Base-by-base conservation (phyloP, 345 rosid genomes). In the Euphorbia pulcherrima region DNA sequence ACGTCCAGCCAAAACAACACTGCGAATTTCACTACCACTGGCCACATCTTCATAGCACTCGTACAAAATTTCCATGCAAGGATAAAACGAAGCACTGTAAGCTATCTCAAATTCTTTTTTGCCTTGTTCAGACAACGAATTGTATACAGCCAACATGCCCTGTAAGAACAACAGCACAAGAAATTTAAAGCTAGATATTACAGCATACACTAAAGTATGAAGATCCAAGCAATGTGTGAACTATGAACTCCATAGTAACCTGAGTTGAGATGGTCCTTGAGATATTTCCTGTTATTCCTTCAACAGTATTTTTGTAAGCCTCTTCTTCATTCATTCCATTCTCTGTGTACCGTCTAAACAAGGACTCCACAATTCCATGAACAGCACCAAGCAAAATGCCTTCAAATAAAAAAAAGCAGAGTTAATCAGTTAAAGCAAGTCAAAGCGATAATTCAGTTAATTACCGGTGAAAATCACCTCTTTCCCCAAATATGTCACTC, bases 401-500 rank as follows among this genome's bases (percentile, higher is more conserved):
- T 92, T 37, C 18, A 55, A 27, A 29, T 54, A 48, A 72, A 4
- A 62, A 44, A 30, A 60, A 39, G n/a, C 16, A 57, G 7, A 21
- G 33, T 56, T 54, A 18, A 16, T 14, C 14, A 46, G n/a, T n/a
- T n/a, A n/a, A n/a, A 61, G 23, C 46, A 10, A 1, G 54, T 2
- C n/a, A 5, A 68, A 30, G 39, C 20, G 39, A 27, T 10, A 10
- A 51, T 50, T 17, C 20, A 21, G 44, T 13, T 9, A 50, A 27
- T 2, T 11, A 30, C 44, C 0, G 39, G 54, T 16, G 28, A 8
- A 39, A 72, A 86, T 70, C 30, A 88, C 97, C 98, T 17, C 97
- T 82, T 81, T 92, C 98, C 65, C 97, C 97, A 68, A 92, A 92
- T 65, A 92, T 88, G 79, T 92, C 98, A 84, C 98, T 92, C 86